A percentile compares a stretch with the other conserved stretches of the same genome.
Evolutionary conservation across 2,329 filamentous ascomycete genomes (phyloP).

Genomic region (Penicillium sp.): DNA sequence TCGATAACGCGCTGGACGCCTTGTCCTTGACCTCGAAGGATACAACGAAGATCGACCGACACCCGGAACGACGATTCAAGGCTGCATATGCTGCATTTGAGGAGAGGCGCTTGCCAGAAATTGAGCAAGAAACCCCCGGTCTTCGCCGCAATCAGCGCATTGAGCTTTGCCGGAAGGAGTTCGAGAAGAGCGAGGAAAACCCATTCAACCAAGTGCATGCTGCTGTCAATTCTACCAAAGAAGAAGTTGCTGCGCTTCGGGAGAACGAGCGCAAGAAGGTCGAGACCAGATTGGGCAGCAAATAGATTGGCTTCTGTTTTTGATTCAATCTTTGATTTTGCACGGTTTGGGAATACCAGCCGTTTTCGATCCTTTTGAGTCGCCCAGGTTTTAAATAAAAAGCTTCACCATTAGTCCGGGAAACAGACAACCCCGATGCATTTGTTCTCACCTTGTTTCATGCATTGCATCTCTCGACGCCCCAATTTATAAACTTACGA

Average conservation of each 20-base stretch:
- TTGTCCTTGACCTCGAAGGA: slow-evolving; percentile 64
- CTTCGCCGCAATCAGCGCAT: slow-evolving; percentile 80
- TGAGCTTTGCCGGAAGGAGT: slow-evolving; percentile 83
- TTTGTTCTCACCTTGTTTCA: background rate
- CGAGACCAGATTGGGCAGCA: slow-evolving; percentile 61
- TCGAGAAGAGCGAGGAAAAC: slow-evolving; percentile 91
- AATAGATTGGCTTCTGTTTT: slow-evolving; percentile 14
- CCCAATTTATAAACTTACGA: slow-evolving; percentile 21
- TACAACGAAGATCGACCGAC: slow-evolving; percentile 73
- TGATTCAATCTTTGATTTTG: background rate
- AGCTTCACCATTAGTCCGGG: background rate
- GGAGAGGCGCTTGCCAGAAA: slow-evolving; percentile 76
- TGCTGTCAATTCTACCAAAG: slow-evolving; percentile 72
- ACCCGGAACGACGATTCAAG: slow-evolving; percentile 84
- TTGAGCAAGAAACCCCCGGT: slow-evolving; percentile 78
- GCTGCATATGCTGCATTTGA: slow-evolving; percentile 82
- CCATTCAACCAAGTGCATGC: slow-evolving; percentile 85
- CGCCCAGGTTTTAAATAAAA: background rate
- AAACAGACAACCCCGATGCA: background rate
- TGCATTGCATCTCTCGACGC: slow-evolving; percentile 3
- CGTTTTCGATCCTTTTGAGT: background rate
- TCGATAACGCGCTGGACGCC: slow-evolving; percentile 91
- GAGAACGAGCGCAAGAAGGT: slow-evolving; percentile 69
- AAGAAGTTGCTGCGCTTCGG: slow-evolving; percentile 68
- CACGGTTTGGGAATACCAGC: background rate